Conservation (phyloP, 257 asterid genomes). For the Lithospermum erythrorhizon region DNA sequence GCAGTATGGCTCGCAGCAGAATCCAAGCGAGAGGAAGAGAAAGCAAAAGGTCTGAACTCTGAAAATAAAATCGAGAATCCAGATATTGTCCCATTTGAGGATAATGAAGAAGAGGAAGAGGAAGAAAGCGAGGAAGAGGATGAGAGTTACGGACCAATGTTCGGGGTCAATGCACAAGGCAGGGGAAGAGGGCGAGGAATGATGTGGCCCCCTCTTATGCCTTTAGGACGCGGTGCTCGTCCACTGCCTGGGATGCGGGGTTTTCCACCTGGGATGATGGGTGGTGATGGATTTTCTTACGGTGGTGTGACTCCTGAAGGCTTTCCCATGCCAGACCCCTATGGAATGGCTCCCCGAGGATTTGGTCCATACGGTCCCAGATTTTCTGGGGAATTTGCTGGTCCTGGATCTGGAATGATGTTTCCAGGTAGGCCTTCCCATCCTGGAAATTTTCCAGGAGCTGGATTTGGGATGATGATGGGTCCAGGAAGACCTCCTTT, state of each 20-base stretch:
- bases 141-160: slow-evolving; percentile 41
- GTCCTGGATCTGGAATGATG: slow-evolving; percentile 64
- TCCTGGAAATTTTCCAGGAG: slow-evolving; percentile 25
- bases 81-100: slow-evolving; percentile 77
- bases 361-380: slow-evolving; percentile 78
- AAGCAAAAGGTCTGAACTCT: slow-evolving; percentile 61
- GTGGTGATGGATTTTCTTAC: slow-evolving; percentile 64
- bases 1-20: slow-evolving; percentile 68
- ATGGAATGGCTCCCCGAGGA: slow-evolving; percentile 68
- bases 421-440: slow-evolving; percentile 61
- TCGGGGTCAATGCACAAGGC: slow-evolving; percentile 40
- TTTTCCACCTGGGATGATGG: slow-evolving; percentile 71
- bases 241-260: slow-evolving; percentile 62
- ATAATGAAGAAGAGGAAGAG: slow-evolving; percentile 87
- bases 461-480: slow-evolving; percentile 82
- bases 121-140: slow-evolving; percentile 85
- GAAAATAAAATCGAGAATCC: slow-evolving; percentile 59
- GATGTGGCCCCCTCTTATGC: slow-evolving; percentile 84
- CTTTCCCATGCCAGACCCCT: slow-evolving; percentile 65
- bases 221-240: slow-evolving; percentile 55
- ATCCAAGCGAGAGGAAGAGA: slow-evolving; percentile 76
- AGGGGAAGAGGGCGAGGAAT: slow-evolving; percentile 87
- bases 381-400: slow-evolving; percentile 62
- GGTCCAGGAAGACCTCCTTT: slow-evolving; percentile 74
- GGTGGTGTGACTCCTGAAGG: slow-evolving; percentile 60